phyloP scores from a whole-genome alignment of 1,284 basidiomycete species.

The Rhodotorula glutinis region DNA sequence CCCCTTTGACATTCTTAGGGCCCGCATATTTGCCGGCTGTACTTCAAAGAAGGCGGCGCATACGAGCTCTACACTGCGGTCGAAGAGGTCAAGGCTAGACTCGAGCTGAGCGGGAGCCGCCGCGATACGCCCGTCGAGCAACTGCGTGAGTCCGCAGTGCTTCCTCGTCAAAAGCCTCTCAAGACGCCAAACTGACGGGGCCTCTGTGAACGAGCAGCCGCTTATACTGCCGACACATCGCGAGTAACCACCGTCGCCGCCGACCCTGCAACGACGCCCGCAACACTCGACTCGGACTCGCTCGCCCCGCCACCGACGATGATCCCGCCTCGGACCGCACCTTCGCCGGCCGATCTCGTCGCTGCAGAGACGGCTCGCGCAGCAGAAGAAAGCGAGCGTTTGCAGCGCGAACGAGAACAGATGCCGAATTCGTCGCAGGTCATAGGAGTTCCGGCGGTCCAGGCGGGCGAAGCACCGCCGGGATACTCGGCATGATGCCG shows the following conservation, averaged over 20 bases:
- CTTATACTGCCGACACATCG: background rate
- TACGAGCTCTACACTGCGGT: conserved; percentile 31
- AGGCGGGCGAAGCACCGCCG: background rate
- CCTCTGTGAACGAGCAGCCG: too few relatives aligned
- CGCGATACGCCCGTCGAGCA: conserved; percentile 16
- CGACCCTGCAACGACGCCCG: background rate
- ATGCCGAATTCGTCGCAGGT: background rate
- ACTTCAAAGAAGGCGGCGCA: conserved; percentile 38
- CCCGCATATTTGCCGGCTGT: conserved; percentile 23
- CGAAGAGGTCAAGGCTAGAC: conserved; percentile 30
- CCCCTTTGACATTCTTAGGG: background rate
- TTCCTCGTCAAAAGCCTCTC: background rate
- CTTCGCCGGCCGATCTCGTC: background rate
- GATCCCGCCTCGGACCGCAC: background rate
- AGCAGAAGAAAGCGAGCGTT: background rate
- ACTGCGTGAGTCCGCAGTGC: conserved; percentile 18
- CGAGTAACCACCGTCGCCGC: background rate
- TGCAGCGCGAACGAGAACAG: background rate
- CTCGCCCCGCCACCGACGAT: background rate
- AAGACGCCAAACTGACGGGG: background rate
- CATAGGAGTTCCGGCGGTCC: background rate
- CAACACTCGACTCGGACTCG: background rate
- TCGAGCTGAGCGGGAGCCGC: background rate
- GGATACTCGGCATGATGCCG: background rate
- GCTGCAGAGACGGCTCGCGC: background rate